Evolutionary conservation across 1,139 yeast genomes (phyloP), one percentile per base, ranked within the genome.

Genomic region (Yamadazyma dushanensis): DNA sequence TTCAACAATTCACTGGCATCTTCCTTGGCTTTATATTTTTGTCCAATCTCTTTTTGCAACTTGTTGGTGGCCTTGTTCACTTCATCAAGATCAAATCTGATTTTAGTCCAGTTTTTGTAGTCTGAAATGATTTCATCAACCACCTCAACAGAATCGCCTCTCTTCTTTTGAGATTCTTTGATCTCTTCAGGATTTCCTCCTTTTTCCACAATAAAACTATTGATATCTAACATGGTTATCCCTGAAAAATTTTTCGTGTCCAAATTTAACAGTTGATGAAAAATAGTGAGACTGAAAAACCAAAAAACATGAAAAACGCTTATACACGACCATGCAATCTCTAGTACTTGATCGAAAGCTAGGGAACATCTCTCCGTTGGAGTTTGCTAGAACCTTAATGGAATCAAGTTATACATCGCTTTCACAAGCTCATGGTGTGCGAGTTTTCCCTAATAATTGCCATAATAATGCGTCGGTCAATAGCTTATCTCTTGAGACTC

Each of bases 181-280:
- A 92, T 88, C 44, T 72, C 70, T 50, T 89, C 94, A 29, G 98
- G 97, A 62, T 89, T 79, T 49, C 97, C 98, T 43, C 98, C 98
- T 66, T 88, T 89, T 60, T 92, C 98, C 51, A 82, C 95, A 51
- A 92, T 80, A 60, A 92, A 92, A 57, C 86, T 84, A 54, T 83
- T 75, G 49, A 92, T 87, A 62, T 90, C 97, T 67, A 92, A 82
- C 98, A 92, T 90, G 17, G 23, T 25, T 35, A 36, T 17, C 29
- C 18, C 11, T 23, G 15, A 31, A 29, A 23, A 40, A 32, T 39
- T 38, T 35, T 28, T 20, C 20, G n/a, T n/a, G n/a, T n/a, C n/a
- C n/a, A n/a, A n/a, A n/a, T n/a, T n/a, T n/a, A n/a, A n/a, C n/a
- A n/a, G n/a, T 8, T 26, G 7, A 15, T 6, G 7, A 6, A n/a